Evolutionary conservation across 306 rosid genomes (phyloP).

Genomic region (Prunus fruticosa): DNA sequence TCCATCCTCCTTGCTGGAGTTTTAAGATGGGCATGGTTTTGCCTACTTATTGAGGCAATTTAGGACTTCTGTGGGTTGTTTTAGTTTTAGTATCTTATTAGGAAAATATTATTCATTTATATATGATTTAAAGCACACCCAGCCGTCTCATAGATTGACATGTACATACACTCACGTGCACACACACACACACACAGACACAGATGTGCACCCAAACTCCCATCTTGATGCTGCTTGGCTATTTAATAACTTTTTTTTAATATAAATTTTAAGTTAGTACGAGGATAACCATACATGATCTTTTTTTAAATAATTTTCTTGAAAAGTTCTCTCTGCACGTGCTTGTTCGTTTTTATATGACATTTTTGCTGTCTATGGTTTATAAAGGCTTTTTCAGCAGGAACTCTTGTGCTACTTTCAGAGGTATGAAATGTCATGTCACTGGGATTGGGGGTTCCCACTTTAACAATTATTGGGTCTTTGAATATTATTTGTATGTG

Average conservation of each 20-base stretch:
- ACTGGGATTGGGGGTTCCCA: constrained; percentile 3
- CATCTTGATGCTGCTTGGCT: not conserved
- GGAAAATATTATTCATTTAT: not conserved
- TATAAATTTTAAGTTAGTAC: not conserved
- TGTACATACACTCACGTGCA: not conserved
- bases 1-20: constrained; percentile 10
- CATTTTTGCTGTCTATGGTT: constrained; percentile 23
- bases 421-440: constrained; percentile 23
- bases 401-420: constrained; percentile 18
- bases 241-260: not conserved
- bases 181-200: not conserved
- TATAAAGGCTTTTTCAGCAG: constrained; percentile 14
- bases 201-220: not conserved
- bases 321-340: not conserved
- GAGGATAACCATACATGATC: not conserved
- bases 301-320: not conserved
- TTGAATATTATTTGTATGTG: not conserved
- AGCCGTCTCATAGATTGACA: not conserved
- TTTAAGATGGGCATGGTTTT: not conserved
- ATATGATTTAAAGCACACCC: not conserved
- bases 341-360: constrained; percentile 10
- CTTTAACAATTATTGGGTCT: not conserved
- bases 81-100: not conserved
- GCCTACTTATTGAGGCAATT: constrained; percentile 1
- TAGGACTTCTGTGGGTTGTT: constrained; percentile 12